Evolutionary conservation across 371 early-diverging fungal species (phyloP).

Genomic region (Polyrhizophydium stewartii): DNA sequence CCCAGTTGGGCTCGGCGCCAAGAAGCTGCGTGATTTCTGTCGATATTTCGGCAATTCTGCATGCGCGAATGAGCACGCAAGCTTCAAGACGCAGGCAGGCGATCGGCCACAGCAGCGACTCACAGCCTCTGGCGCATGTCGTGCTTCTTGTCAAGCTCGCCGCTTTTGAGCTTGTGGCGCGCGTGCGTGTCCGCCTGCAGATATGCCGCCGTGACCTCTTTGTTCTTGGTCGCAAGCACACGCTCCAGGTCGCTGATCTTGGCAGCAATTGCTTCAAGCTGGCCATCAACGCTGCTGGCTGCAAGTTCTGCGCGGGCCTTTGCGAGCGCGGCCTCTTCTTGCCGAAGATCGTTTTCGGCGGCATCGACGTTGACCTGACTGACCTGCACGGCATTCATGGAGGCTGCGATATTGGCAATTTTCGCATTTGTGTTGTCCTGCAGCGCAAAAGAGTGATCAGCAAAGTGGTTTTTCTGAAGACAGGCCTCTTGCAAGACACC

Average conservation of each 20-base stretch:
- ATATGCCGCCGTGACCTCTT: constrained; percentile 38
- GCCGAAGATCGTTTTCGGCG: not conserved
- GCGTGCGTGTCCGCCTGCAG: constrained; percentile 56
- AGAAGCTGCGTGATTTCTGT: too few species aligned
- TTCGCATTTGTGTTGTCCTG: not conserved
- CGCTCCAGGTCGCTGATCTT: constrained; percentile 17
- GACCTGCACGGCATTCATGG: not conserved
- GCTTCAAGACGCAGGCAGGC: too few species aligned
- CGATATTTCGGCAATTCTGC: too few species aligned
- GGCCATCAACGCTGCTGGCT: constrained; percentile 11
- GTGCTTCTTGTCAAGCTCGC: constrained; percentile 21
- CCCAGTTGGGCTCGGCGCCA: too few species aligned
- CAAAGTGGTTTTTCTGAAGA: too few species aligned
- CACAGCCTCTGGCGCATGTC: too few species aligned
- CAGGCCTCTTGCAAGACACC: too few species aligned
- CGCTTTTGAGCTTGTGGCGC: constrained; percentile 44
- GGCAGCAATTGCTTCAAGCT: constrained; percentile 8
- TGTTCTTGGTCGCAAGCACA: constrained; percentile 15
- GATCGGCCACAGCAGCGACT: too few species aligned
- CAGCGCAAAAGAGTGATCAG: too few species aligned
- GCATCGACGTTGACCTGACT: not conserved
- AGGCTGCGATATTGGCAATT: not conserved
- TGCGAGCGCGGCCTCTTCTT: constrained; percentile 5
- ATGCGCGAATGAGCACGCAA: too few species aligned
- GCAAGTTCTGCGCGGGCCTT: not conserved